phyloP scores from a whole-genome alignment of 2,329 filamentous ascomycete genomes.

The Sordariomycetes sp. region DNA sequence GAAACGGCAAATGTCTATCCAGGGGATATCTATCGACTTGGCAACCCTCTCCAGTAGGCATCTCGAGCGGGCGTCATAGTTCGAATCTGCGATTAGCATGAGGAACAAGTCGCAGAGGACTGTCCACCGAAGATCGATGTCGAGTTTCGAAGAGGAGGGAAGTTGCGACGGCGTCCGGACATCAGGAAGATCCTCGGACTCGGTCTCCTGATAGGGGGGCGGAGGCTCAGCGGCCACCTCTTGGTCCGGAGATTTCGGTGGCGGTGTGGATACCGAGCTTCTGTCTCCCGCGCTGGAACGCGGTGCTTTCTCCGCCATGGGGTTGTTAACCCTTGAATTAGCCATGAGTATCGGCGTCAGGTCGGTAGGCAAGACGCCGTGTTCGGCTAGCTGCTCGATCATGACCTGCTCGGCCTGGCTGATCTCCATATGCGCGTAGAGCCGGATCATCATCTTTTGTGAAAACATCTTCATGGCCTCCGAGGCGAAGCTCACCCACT shows the following conservation, averaged over 20 bases:
- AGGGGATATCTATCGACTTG: constrained; percentile 64
- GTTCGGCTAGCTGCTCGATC: constrained; percentile 92
- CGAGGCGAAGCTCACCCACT: constrained; percentile 51
- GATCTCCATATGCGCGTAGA: constrained; percentile 97
- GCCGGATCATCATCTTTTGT: constrained; percentile 92
- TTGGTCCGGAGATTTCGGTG: constrained; percentile 15
- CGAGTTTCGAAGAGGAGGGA: constrained; percentile 68
- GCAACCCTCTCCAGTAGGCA: constrained; percentile 74
- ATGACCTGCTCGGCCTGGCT: constrained; percentile 85
- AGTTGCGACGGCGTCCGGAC: constrained; percentile 76
- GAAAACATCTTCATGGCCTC: constrained; percentile 91
- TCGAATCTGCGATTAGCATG: constrained; percentile 87
- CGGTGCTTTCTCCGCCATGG: constrained; percentile 49
- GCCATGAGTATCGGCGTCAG: constrained; percentile 78
- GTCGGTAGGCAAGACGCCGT: constrained; percentile 77
- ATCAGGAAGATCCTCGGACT: constrained; percentile 59
- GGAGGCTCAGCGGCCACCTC: constrained; percentile 37
- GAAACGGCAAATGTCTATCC: constrained; percentile 90
- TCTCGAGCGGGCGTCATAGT: constrained; percentile 83
- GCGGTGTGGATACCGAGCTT: constrained; percentile 10
- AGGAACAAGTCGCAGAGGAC: constrained; percentile 92
- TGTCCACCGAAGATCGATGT: constrained; percentile 95
- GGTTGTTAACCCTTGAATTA: constrained; percentile 87
- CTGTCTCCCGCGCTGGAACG: background rate
- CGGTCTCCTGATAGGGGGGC: constrained; percentile 48